phyloP scores from a whole-genome alignment of 2,329 filamentous ascomycete genomes.

The Fusarium vanettenii region DNA sequence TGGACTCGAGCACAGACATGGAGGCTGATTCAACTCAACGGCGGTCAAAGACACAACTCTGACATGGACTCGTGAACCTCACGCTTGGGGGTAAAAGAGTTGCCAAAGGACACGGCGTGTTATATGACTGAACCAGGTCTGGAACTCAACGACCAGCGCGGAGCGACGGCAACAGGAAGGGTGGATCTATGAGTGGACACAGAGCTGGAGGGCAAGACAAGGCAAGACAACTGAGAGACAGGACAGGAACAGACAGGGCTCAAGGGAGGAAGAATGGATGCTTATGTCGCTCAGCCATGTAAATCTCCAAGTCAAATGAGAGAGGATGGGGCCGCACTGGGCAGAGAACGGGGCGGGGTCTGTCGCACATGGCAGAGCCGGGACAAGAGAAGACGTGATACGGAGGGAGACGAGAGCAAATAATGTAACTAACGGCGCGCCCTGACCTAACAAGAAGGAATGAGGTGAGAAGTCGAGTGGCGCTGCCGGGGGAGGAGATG shows the following conservation, averaged over 20 bases:
- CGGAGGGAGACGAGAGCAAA: constrained; percentile 27
- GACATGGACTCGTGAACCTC: constrained; percentile 16
- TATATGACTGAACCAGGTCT: constrained; percentile 34
- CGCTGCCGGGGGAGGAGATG: constrained; percentile 37
- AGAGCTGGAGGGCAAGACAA: constrained; percentile 25
- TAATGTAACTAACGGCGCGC: constrained; percentile 40
- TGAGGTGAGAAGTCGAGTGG: constrained; percentile 40
- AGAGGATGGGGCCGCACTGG: constrained; percentile 26
- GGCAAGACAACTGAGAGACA: background rate
- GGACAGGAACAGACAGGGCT: background rate
- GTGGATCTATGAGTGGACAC: constrained; percentile 31
- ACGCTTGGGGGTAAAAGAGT: background rate
- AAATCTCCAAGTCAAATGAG: constrained; percentile 15
- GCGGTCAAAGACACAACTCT: constrained; percentile 25
- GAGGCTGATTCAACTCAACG: constrained; percentile 12
- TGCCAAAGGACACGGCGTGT: constrained; percentile 22
- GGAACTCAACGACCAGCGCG: constrained; percentile 34
- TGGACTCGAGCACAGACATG: constrained; percentile 30
- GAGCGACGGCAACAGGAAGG: constrained; percentile 9
- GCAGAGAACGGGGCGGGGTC: constrained; percentile 30
- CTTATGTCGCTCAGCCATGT: constrained; percentile 31
- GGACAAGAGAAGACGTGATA: constrained; percentile 33
- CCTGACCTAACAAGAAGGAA: constrained; percentile 34
- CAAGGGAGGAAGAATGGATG: constrained; percentile 36
- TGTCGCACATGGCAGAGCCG: constrained; percentile 40